Evolutionary conservation across 257 asterid genomes (phyloP).

Genomic region (Plantago ovata): DNA sequence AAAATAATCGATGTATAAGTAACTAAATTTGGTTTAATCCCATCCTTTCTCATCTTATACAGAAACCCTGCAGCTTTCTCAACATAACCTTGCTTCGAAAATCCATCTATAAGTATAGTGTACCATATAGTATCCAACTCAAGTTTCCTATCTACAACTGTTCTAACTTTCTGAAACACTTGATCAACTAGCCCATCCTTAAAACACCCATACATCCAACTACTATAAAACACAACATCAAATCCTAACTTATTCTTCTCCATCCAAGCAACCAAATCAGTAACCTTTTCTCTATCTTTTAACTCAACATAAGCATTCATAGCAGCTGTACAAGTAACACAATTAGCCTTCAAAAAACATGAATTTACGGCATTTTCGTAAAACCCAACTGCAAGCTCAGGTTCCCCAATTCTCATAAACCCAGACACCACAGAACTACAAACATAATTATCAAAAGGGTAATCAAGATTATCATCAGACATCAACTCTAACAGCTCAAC

Average conservation of each 20-base stretch:
- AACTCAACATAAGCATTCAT: constrained; percentile 60
- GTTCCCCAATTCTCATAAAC: constrained; percentile 62
- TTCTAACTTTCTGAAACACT: constrained; percentile 46
- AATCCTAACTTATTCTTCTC: constrained; percentile 38
- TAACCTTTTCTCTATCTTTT: constrained; percentile 43
- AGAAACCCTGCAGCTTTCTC: constrained; percentile 77
- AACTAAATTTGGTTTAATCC: constrained; percentile 60
- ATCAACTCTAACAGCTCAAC: constrained; percentile 31
- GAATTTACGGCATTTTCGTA: constrained; percentile 56
- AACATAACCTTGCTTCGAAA: constrained; percentile 71
- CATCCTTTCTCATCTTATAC: constrained; percentile 64
- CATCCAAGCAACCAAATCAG: constrained; percentile 57
- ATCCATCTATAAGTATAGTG: constrained; percentile 75
- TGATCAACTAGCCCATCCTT: constrained; percentile 47
- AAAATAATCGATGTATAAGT: constrained; percentile 64
- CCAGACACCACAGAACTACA: constrained; percentile 79
- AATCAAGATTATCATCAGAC: constrained; percentile 38
- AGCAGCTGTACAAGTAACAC: constrained; percentile 53
- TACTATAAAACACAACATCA: constrained; percentile 66
- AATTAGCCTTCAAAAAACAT: constrained; percentile 50
- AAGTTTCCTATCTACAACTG: constrained; percentile 40
- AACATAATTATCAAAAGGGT: constrained; percentile 62
- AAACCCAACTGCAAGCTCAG: constrained; percentile 67
- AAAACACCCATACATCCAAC: constrained; percentile 62
- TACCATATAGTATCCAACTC: constrained; percentile 55